Base-by-base conservation (phyloP, 305 asterid species). In the Fraxinus xanthoxyloides region DNA sequence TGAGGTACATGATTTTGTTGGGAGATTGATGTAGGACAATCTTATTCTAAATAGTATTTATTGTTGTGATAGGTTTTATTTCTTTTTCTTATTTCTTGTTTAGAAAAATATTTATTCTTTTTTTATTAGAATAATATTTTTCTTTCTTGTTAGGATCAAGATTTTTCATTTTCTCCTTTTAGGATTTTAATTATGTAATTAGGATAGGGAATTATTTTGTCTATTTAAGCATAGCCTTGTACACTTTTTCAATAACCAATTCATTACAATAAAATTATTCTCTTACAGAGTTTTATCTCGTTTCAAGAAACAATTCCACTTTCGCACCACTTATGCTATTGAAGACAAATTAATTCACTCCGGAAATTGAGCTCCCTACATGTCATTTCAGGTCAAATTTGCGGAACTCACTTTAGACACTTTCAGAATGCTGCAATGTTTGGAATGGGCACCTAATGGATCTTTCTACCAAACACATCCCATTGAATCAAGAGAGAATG, bases 401-500 rank as follows among this genome's bases (percentile, higher is more conserved):
- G 97, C 99, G 74, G 99, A 96, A 85, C 88, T 93, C 87, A 92
- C 99, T n/a, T 82, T 96, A 77, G 98, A 96, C 85, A 93, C 98
- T 79, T 94, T 84, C 78, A 90, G 98, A 89, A 96, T 96, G 98
- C 80, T 96, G 88, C 99, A 96, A 87, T 93, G 97, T 86, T 90
- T 96, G 93, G 99, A 96, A 90, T 96, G 98, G 98, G 98, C 92
- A 86, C 97, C 98, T 69, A 89, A 90, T 85, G 97, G 97, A 72
- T 89, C 98, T 76, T 91, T 92, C 85, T 92, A 90, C 84, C 97
- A 91, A 67, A 94, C 87, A 85, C 87, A 80, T 76, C 87, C 90
- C 3, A 85, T 84, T 80, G 97, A 94, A 86, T 43, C 91, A 46
- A 91, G 86, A 87, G 94, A 88, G 75, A 94, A 93, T 78, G 95